Percentiles rank a stretch among this genome's conserved stretches.
Evolutionary conservation across 1,139 yeast species (phyloP).

Genomic region (Blastobotrys buckinghamii): DNA sequence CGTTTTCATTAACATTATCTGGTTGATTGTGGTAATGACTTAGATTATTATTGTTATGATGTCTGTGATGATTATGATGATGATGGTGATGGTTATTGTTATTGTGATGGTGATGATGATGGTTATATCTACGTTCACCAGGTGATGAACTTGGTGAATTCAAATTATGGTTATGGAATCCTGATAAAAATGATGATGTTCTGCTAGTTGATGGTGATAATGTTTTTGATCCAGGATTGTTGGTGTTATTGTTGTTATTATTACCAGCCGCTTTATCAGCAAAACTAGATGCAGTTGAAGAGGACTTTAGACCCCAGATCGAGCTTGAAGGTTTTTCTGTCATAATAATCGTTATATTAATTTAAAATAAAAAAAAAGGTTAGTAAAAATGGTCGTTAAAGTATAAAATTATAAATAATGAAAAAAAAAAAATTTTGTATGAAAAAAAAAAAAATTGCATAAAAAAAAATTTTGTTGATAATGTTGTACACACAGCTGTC

Average conservation of each 20-base stretch:
- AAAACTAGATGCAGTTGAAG: not conserved
- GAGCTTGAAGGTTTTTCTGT: conserved; percentile 14
- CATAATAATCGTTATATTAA: not conserved
- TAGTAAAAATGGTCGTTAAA: not conserved
- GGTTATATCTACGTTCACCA: conserved; percentile 1
- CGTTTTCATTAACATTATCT: conserved; percentile 14
- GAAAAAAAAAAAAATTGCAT: not conserved
- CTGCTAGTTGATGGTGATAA: not conserved
- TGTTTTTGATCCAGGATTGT: not conserved
- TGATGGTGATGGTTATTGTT: not conserved
- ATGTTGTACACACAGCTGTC: too few relatives aligned
- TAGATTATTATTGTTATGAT: conserved; percentile 3
- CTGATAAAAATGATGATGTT: not conserved
- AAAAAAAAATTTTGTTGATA: too few relatives aligned
- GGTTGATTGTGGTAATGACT: conserved; percentile 1
- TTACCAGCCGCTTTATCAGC: not conserved
- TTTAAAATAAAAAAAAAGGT: conserved; percentile 3
- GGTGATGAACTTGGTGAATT: not conserved
- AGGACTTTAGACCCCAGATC: conserved; percentile 18
- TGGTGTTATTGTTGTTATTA: not conserved
- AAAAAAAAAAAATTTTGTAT: not conserved
- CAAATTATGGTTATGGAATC: not conserved
- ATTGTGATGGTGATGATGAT: not conserved
- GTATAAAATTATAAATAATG: not conserved
- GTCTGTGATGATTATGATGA: not conserved